These are phyloP conservation scores for Colletotrichum sp. DNA, from an alignment of 2,329 filamentous ascomycete species.

Conservation along the genomic window DNA sequence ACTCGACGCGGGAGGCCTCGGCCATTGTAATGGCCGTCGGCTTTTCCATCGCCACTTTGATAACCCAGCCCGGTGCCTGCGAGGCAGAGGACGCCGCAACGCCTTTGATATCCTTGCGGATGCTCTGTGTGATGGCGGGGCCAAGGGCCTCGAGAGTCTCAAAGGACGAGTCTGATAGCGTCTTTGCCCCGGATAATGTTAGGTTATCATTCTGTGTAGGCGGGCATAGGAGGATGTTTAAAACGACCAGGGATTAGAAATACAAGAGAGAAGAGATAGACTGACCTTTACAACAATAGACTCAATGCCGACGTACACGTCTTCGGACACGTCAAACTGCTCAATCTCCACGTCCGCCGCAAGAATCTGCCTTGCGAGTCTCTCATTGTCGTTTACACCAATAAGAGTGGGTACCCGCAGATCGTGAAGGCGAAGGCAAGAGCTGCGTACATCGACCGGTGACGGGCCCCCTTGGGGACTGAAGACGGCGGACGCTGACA, in stretches of 20 bases:
- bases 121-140: constrained; percentile 47
- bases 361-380: constrained; percentile 69
- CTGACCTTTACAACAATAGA: constrained; percentile 65
- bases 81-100: neutral
- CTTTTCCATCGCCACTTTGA: constrained; percentile 72
- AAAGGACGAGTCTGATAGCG: constrained; percentile 61
- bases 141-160: constrained; percentile 69
- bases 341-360: constrained; percentile 69
- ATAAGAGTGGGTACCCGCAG: constrained; percentile 71
- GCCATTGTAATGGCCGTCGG: constrained; percentile 76
- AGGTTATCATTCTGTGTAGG: neutral
- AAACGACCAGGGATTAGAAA: neutral
- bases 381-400: constrained; percentile 76
- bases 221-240: neutral
- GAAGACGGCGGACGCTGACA: constrained; percentile 34
- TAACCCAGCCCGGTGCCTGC: constrained; percentile 42
- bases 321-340: constrained; percentile 42
- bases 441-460: constrained; percentile 19
- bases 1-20: constrained; percentile 72
- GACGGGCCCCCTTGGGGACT: neutral
- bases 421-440: constrained; percentile 55
- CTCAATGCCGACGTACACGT: constrained; percentile 64
- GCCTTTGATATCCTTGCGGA: constrained; percentile 49
- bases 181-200: constrained; percentile 37
- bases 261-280: constrained; percentile 7